Base-by-base conservation (phyloP, 1,139 yeast species). In the Protomyces pachydermus region DNA sequence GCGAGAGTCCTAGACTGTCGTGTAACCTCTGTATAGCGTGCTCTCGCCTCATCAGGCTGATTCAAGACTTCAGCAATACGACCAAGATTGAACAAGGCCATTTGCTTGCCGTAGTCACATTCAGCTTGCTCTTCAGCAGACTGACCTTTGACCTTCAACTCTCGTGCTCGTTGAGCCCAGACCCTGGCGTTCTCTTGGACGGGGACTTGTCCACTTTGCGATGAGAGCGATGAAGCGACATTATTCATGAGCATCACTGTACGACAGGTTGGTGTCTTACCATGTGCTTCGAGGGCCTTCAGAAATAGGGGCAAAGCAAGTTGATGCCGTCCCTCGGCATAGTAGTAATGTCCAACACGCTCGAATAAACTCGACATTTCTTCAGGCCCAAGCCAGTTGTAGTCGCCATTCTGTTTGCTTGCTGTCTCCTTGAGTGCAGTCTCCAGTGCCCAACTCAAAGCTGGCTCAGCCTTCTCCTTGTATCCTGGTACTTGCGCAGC, bases 391-490 rank as follows among this genome's bases (percentile, higher is more conserved):
- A 58, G 62, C 62, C 62, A 58, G n/a, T 48, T 3, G 8, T 50
- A 18, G 34, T 58, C 56, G 18, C 56, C 62, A 20, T 20, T 23
- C 16, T 42, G 48, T 3, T 56, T 54, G 2, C 28, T 6, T 12
- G 56, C 46, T n/a, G 51, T 42, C 25, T 58, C 62, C 35, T 52
- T 51, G 23, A 58, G 34, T 14, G 45, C 37, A 20, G 62, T 12
- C 56, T 58, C 62, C 14, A 58, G 56, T 20, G 62, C 62, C 62
- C 62, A 58, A 8, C 35, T 35, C 53, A 38, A 58, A n/a, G 56
- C 52, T 28, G 56, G 18, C 23, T 52, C 56, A 5, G 62, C 62
- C 12, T 42, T 39, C 3, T 28, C 34, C 10, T 18, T 9, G 32
- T 39, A 18, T 6, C 52, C 18, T 5, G 62, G 52, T 6, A 58